phyloP scores from a whole-genome alignment of 352 stramenopile species.

The Phytopythium delawarense region DNA sequence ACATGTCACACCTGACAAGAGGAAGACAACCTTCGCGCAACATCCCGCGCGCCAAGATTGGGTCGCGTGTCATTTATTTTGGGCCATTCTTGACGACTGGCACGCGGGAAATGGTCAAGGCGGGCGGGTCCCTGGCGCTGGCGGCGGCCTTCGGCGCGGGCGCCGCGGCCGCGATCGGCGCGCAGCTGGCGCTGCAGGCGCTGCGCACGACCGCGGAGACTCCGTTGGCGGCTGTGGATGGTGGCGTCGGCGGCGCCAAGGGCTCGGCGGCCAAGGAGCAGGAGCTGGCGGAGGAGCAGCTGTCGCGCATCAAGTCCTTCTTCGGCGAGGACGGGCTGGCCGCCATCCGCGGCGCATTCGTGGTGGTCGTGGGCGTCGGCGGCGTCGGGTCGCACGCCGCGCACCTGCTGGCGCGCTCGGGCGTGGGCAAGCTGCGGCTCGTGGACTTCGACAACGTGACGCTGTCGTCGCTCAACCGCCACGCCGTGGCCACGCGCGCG shows the following conservation, averaged over 20 bases:
- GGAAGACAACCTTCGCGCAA: constrained; percentile 3
- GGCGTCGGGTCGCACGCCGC: constrained; percentile 96
- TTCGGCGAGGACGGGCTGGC: constrained; percentile 93
- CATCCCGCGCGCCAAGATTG: background rate
- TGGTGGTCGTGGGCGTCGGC: constrained; percentile 96
- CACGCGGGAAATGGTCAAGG: constrained; percentile 49
- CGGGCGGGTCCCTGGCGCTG: constrained; percentile 20
- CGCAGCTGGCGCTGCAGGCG: constrained; percentile 38
- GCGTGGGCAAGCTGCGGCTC: constrained; percentile 92
- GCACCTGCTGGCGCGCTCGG: constrained; percentile 97
- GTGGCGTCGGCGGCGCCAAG: background rate
- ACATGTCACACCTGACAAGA: constrained; percentile 2
- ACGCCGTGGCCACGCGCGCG: constrained; percentile 94
- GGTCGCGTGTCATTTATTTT: background rate
- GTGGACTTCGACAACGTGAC: constrained; percentile 99
- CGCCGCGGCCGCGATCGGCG: constrained; percentile 34
- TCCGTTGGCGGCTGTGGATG: background rate
- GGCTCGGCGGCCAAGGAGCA: constrained; percentile 38
- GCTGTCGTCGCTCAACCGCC: constrained; percentile 97
- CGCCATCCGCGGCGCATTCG: constrained; percentile 83
- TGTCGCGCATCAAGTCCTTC: constrained; percentile 94
- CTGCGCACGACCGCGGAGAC: constrained; percentile 10
- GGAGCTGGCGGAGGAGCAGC: constrained; percentile 65
- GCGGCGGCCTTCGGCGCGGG: constrained; percentile 56
- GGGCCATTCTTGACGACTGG: background rate